A percentile compares a stretch with the other conserved stretches of the same genome.
Conservation (phyloP, 2,329 filamentous ascomycete species). For the Beauveria medogensis region DNA sequence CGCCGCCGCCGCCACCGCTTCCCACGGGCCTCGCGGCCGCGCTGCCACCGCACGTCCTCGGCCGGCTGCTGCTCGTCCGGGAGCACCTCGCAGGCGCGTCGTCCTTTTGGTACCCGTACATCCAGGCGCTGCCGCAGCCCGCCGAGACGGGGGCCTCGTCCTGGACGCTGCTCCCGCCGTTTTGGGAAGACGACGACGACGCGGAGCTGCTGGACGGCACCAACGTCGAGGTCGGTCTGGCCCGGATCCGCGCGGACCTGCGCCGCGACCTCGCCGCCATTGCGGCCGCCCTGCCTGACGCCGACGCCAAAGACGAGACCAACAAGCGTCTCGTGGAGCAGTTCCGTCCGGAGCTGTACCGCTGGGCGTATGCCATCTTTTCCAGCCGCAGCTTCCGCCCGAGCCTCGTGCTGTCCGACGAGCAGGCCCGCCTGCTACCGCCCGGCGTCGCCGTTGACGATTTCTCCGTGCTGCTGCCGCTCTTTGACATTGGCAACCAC, state of each 20-base stretch:
- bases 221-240: slow-evolving; percentile 41
- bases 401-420: slow-evolving; percentile 62
- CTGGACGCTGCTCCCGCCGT: slow-evolving; percentile 19
- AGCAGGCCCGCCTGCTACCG: slow-evolving; percentile 56
- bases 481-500: slow-evolving; percentile 68
- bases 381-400: slow-evolving; percentile 58
- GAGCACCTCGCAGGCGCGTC: slow-evolving; percentile 50
- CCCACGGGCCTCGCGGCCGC: slow-evolving; percentile 56
- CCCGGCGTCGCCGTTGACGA: slow-evolving; percentile 37
- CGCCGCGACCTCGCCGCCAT: slow-evolving; percentile 39
- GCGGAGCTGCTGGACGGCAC: slow-evolving; percentile 47
- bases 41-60: slow-evolving; percentile 50
- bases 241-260: slow-evolving; percentile 38
- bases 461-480: slow-evolving; percentile 60
- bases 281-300: slow-evolving; percentile 24
- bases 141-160: slow-evolving; percentile 19
- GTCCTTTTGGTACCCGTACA: slow-evolving; percentile 63
- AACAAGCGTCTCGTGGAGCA: slow-evolving; percentile 22
- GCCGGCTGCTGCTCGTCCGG: slow-evolving; percentile 61
- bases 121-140: slow-evolving; percentile 56
- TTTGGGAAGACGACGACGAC: slow-evolving; percentile 53
- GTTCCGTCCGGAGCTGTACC: slow-evolving; percentile 45
- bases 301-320: slow-evolving; percentile 11
- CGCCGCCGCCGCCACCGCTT: slow-evolving; percentile 35
- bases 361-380: slow-evolving; percentile 59